Percentiles rank a stretch among this genome's conserved stretches.
Evolutionary conservation across 2,329 filamentous ascomycete species (phyloP).

Genomic region (Diplocarpon mali): DNA sequence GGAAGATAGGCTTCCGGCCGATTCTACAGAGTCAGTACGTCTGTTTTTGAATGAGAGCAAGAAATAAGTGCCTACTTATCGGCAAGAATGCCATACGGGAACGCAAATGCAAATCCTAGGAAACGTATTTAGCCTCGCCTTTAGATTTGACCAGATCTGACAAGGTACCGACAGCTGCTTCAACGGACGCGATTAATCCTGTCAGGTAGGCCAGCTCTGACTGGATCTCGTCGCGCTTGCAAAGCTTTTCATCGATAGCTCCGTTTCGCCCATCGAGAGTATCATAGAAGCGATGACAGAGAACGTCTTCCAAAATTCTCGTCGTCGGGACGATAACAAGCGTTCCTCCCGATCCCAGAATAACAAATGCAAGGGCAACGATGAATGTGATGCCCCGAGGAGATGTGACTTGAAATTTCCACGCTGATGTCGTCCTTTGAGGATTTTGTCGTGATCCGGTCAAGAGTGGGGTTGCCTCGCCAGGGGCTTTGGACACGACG

Average conservation of each 20-base stretch:
- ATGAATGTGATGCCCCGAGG: slow-evolving; percentile 1
- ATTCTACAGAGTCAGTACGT: neutral
- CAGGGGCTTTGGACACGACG: neutral
- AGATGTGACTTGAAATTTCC: neutral
- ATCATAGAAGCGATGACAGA: slow-evolving; percentile 1
- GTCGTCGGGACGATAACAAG: neutral
- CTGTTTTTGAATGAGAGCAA: neutral
- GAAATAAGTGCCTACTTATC: slow-evolving; percentile 1
- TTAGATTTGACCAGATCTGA: neutral
- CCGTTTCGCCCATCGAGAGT: neutral
- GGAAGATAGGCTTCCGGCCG: slow-evolving; percentile 2
- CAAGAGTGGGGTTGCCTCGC: slow-evolving; percentile 1
- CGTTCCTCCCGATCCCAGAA: neutral
- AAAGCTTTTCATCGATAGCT: slow-evolving; percentile 3
- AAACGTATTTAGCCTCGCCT: neutral
- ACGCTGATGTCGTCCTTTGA: neutral
- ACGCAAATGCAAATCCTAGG: slow-evolving; percentile 1
- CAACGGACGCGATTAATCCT: neutral
- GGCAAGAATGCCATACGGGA: slow-evolving; percentile 4
- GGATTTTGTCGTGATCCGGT: neutral
- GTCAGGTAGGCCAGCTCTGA: slow-evolving; percentile 5
- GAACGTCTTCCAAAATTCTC: neutral
- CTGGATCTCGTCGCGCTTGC: slow-evolving; percentile 3
- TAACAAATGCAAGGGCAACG: neutral
- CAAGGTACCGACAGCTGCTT: slow-evolving; percentile 2